Evolutionary conservation across 2,329 filamentous ascomycete species (phyloP).

Genomic region (Aspergillus candidus): DNA sequence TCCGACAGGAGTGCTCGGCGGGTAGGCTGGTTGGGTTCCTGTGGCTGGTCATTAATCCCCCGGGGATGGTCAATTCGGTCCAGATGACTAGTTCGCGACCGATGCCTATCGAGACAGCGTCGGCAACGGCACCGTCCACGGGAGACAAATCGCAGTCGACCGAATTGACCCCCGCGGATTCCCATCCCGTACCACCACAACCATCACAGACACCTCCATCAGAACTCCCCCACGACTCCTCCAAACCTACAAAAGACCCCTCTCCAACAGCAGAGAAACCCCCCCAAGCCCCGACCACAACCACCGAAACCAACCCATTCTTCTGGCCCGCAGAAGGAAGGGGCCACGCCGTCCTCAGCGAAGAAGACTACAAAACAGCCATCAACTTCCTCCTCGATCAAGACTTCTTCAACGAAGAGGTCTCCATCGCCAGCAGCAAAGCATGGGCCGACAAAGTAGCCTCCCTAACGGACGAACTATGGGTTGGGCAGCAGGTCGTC

Average conservation of each 20-base stretch:
- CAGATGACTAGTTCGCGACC: conserved; percentile 25
- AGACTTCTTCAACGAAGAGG: conserved; percentile 37
- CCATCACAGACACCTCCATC: background rate
- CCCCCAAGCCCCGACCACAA: conserved; percentile 2
- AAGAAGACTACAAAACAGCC: conserved; percentile 36
- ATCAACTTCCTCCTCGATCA: conserved; percentile 37
- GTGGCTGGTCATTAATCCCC: conserved; percentile 77
- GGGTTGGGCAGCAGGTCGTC: conserved; percentile 31
- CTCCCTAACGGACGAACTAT: conserved; percentile 31
- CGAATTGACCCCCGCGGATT: background rate
- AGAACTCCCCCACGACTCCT: background rate
- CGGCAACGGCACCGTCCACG: background rate
- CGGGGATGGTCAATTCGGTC: conserved; percentile 37
- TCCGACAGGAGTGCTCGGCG: conserved; percentile 88
- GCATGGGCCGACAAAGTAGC: conserved; percentile 38
- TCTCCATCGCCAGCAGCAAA: conserved; percentile 35
- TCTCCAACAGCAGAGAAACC: background rate
- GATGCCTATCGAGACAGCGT: conserved; percentile 7
- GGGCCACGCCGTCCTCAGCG: conserved; percentile 32
- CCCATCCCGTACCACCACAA: background rate
- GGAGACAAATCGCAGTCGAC: background rate
- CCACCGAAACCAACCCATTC: conserved; percentile 21
- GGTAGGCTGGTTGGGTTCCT: conserved; percentile 89
- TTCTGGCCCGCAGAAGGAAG: conserved; percentile 30
- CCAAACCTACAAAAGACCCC: background rate